Evolutionary conservation across 1,139 yeast genomes (phyloP), one percentile per base, ranked within the genome.

Genomic region (Zygoascus hellenicus): DNA sequence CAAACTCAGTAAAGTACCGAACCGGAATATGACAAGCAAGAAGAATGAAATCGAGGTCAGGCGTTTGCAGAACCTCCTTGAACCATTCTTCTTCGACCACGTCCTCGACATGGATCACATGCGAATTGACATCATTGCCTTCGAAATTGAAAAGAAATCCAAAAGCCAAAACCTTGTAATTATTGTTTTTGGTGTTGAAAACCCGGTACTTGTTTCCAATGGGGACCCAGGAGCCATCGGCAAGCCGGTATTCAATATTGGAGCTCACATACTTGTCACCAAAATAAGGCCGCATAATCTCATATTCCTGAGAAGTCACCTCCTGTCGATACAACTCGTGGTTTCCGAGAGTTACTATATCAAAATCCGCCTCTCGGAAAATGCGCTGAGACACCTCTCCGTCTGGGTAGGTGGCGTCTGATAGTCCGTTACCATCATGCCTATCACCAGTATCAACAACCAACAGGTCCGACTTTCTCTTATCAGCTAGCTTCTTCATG

Each of bases 391-490:
- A 76, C 28, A 73, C 64, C 10, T 69, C 60, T 0, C 97, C 97
- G 58, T 82, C 82, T 1, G 90, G 87, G 2, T 43, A 53, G 0
- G 95, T 83, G 9, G 83, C 82, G 65, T 90, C 97, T 40, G 89
- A 76, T 17, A 83, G 66, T 3, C 97, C 98, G 61, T 88, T 89
- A 1, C 98, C 98, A 64, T 92, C 97, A 57, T 87, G 96, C 52
- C 88, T 80, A 65, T 92, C 98, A 7, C 98, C 98, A 1, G 94
- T 80, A 61, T 92, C 98, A 1, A 92, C 75, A 1, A 89, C 58
- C 6, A 92, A 57, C 29, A 92, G 61, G 60, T 92, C 97, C 32
- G 72, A 77, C 1, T 74, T 73, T 2, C 66, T 57, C 0, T 58
- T 58, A 31, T 70, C 71, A 0, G 88, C 79, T 19, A 66, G 61